These are phyloP conservation scores for Babesia caballi DNA, from an alignment of 169 alveolate genomes.

Conservation along the genomic window DNA sequence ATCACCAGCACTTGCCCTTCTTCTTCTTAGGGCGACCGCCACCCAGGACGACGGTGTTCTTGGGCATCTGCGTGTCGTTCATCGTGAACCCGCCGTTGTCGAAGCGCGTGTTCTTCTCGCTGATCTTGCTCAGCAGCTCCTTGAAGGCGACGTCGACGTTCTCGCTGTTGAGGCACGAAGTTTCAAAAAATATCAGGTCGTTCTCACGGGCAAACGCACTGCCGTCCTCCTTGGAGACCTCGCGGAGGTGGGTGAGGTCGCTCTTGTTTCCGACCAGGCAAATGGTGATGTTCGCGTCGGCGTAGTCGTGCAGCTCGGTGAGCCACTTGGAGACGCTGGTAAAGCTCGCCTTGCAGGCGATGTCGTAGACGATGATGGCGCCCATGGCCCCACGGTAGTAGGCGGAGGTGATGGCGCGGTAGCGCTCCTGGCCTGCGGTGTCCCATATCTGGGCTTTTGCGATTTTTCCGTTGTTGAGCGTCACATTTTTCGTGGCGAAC, in stretches of 20 bases:
- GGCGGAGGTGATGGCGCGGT: slow-evolving; percentile 98
- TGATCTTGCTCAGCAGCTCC: slow-evolving; percentile 71
- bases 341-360: slow-evolving; percentile 92
- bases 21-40: slow-evolving; percentile 6
- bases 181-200: slow-evolving; percentile 91
- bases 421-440: slow-evolving; percentile 99
- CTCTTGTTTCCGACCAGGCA: slow-evolving; percentile 96
- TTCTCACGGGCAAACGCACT: slow-evolving; percentile 86
- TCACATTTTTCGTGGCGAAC: slow-evolving; percentile 91
- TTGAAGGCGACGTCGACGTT: slow-evolving; percentile 94
- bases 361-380: slow-evolving; percentile 97
- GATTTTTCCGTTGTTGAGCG: slow-evolving; percentile 86
- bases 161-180: slow-evolving; percentile 93
- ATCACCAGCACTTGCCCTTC: slow-evolving; percentile 27
- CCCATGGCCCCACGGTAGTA: slow-evolving; percentile 99
- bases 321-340: slow-evolving; percentile 94
- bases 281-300: slow-evolving; percentile 93
- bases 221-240: slow-evolving; percentile 91
- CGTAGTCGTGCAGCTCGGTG: slow-evolving; percentile 94
- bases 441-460: slow-evolving; percentile 98
- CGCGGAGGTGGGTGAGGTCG: slow-evolving; percentile 88
- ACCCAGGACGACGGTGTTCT: slow-evolving; percentile 21
- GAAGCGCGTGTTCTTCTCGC: slow-evolving; percentile 59
- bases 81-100: slow-evolving; percentile 20
- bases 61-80: slow-evolving; percentile 13